A percentile compares a stretch with the other conserved stretches of the same genome.
phyloP scores from a whole-genome alignment of 1,139 yeast genomes.

The Debaryomyces singareniensis region DNA sequence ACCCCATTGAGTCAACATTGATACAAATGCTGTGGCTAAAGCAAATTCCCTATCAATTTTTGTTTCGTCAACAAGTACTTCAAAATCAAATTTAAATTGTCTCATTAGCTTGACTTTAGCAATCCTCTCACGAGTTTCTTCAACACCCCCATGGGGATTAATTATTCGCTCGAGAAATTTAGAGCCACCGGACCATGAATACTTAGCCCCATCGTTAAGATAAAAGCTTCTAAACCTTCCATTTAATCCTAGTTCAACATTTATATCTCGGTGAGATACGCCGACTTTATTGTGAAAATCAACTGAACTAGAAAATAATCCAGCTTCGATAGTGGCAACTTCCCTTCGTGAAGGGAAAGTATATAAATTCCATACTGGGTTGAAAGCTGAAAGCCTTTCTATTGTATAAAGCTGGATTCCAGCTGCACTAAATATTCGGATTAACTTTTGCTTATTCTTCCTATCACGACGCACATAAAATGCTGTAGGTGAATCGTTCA shows the following conservation, averaged over 20 bases:
- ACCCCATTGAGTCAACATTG: slow-evolving; percentile 64
- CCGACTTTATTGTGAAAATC: slow-evolving; percentile 46
- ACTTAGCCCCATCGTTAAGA: slow-evolving; percentile 45
- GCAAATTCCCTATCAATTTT: slow-evolving; percentile 45
- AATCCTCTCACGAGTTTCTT: slow-evolving; percentile 46
- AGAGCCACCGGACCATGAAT: slow-evolving; percentile 46
- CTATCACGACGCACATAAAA: slow-evolving; percentile 38
- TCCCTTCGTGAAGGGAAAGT: slow-evolving; percentile 41
- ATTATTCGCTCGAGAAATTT: slow-evolving; percentile 25
- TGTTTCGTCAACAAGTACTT: slow-evolving; percentile 43
- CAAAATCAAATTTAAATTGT: slow-evolving; percentile 55
- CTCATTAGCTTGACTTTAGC: slow-evolving; percentile 53
- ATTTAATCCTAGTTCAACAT: slow-evolving; percentile 24
- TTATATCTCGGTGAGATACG: slow-evolving; percentile 38
- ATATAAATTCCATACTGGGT: slow-evolving; percentile 48
- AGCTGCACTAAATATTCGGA: slow-evolving; percentile 26
- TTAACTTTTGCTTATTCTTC: neutral
- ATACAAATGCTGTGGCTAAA: slow-evolving; percentile 50
- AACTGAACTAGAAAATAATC: slow-evolving; percentile 37
- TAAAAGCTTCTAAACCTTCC: slow-evolving; percentile 35
- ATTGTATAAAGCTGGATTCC: slow-evolving; percentile 41
- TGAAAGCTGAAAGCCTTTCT: slow-evolving; percentile 44
- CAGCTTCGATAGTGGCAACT: slow-evolving; percentile 47
- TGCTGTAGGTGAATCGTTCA: slow-evolving; percentile 32
- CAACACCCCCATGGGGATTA: slow-evolving; percentile 51